phyloP scores from a whole-genome alignment of 106 monocot species.

The Dendrobium nobile region DNA sequence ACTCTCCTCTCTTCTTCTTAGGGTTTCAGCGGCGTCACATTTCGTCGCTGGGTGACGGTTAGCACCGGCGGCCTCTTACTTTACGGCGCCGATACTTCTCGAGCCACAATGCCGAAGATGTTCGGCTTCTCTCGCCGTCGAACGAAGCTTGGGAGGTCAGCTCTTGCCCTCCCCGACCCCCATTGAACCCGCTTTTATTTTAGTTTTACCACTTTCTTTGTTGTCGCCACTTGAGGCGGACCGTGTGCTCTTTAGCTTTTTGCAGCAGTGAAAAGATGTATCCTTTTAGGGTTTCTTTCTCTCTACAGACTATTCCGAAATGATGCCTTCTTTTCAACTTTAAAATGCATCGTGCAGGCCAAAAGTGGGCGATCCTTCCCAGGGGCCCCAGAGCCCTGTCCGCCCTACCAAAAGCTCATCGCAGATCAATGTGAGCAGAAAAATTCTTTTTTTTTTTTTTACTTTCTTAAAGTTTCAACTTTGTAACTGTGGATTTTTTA shows the following conservation, averaged over 20 bases:
- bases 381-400: conserved; percentile 50
- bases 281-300: conserved; percentile 3
- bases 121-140: conserved; percentile 51
- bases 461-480: not conserved
- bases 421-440: conserved; percentile 45
- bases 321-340: not conserved
- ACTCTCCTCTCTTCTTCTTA: not conserved
- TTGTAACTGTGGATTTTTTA: conserved; percentile 3
- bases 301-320: not conserved
- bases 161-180: no score
- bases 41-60: not conserved
- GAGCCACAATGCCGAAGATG: conserved; percentile 46
- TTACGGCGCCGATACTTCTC: not conserved
- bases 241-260: not conserved
- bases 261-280: not conserved
- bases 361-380: conserved; percentile 59
- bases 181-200: not conserved
- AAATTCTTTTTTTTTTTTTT: not conserved
- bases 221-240: not conserved
- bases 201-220: not conserved
- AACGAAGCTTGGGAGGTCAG: conserved; percentile 46
- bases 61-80: not conserved
- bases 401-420: conserved; percentile 39
- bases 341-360: conserved; percentile 29
- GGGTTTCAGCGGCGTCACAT: not conserved